These are phyloP conservation scores for Thalassiosira ordinaria DNA, from an alignment of 352 stramenopile species.

Conservation along the genomic window DNA sequence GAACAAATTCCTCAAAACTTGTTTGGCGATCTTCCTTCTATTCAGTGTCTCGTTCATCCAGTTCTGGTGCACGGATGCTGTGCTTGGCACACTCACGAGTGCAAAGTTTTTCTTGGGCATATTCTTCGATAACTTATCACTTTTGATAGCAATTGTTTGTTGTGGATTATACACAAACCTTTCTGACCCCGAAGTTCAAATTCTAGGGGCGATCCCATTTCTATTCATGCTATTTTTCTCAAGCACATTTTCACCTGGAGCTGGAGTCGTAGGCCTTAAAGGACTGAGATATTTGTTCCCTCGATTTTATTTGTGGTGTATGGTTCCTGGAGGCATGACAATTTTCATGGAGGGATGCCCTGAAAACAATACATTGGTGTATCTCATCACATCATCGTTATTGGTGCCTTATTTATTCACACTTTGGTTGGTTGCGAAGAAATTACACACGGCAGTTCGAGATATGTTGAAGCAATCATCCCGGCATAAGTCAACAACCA, in stretches of 20 bases:
- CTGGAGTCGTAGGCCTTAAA: slow-evolving; percentile 61
- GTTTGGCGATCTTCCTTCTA: slow-evolving; percentile 48
- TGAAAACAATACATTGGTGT: slow-evolving; percentile 52
- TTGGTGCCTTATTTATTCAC: slow-evolving; percentile 57
- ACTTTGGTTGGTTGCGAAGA: slow-evolving; percentile 1
- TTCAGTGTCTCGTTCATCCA: slow-evolving; percentile 55
- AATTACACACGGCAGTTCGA: background rate
- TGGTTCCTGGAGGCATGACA: slow-evolving; percentile 46
- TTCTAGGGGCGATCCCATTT: slow-evolving; percentile 61
- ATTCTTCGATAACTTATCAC: slow-evolving; percentile 57
- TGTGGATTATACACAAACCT: slow-evolving; percentile 64
- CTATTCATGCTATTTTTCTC: slow-evolving; percentile 77
- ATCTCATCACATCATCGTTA: slow-evolving; percentile 52
- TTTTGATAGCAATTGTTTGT: slow-evolving; percentile 59
- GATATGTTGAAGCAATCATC: background rate
- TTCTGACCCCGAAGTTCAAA: slow-evolving; percentile 61
- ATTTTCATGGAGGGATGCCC: slow-evolving; percentile 67
- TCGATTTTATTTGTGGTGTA: slow-evolving; percentile 76
- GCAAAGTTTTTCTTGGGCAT: slow-evolving; percentile 63
- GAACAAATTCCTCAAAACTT: slow-evolving; percentile 64
- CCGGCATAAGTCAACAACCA: slow-evolving; percentile 16
- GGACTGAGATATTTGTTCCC: slow-evolving; percentile 67
- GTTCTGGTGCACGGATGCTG: slow-evolving; percentile 47
- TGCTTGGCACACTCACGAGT: slow-evolving; percentile 48
- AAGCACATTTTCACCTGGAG: slow-evolving; percentile 64